Conservation (phyloP, 352 stramenopile species). For the Pythium aquatile region DNA sequence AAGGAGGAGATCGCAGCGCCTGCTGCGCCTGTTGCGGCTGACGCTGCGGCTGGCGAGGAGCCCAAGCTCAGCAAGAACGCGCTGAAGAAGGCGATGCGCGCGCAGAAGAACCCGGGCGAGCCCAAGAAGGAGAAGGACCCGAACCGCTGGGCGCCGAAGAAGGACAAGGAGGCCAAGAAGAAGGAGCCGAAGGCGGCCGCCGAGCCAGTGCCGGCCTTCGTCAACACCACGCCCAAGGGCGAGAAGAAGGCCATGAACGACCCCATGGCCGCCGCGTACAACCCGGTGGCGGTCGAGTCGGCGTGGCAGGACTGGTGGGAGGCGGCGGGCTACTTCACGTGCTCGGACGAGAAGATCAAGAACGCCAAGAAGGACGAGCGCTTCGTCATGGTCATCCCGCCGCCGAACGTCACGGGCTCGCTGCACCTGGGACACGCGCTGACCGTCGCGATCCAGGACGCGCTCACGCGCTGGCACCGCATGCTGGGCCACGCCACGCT, state of each 20-base stretch:
- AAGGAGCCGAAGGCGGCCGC: constrained; percentile 53
- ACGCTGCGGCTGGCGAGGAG: constrained; percentile 27
- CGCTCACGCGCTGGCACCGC: constrained; percentile 96
- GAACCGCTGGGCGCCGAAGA: constrained; percentile 86
- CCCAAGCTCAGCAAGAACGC: constrained; percentile 94
- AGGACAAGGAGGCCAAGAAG: constrained; percentile 85
- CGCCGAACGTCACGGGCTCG: constrained; percentile 83
- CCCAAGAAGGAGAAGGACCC: constrained; percentile 96
- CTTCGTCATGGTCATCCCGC: constrained; percentile 98
- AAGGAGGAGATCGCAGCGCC: constrained; percentile 15
- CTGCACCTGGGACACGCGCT: constrained; percentile 99
- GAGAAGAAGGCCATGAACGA: constrained; percentile 93
- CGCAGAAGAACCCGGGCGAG: constrained; percentile 81
- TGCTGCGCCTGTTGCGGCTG: constrained; percentile 13
- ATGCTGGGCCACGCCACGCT: constrained; percentile 98
- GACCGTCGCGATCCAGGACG: constrained; percentile 97
- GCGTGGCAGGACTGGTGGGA: constrained; percentile 99
- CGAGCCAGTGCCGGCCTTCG: constrained; percentile 54
- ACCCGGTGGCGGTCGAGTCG: constrained; percentile 95
- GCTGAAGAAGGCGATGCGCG: constrained; percentile 92
- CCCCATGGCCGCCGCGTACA: constrained; percentile 92
- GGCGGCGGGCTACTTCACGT: constrained; percentile 93
- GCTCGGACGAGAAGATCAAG: constrained; percentile 84
- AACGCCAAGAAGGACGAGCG: constrained; percentile 76
- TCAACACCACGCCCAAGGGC: constrained; percentile 93